A percentile compares a stretch with the other conserved stretches of the same genome.
phyloP scores from a whole-genome alignment of 1,284 basidiomycete species.

The Tilletiopsis washingtonensis region DNA sequence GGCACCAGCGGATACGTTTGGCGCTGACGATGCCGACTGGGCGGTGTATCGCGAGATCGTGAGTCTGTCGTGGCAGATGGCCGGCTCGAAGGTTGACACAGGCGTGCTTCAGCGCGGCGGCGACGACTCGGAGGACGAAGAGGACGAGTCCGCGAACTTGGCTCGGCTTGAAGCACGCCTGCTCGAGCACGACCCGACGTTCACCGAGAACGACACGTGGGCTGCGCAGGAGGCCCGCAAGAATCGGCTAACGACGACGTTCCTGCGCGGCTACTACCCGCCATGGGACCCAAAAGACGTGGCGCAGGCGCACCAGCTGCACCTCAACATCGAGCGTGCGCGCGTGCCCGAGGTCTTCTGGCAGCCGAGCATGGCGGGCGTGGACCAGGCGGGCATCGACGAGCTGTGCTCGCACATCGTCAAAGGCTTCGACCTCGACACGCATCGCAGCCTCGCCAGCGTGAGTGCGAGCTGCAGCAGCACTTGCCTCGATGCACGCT shows the following conservation, averaged over 20 bases:
- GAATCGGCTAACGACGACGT: slow-evolving; percentile 75
- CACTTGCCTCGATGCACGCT: neutral
- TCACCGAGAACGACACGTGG: slow-evolving; percentile 73
- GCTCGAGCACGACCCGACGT: slow-evolving; percentile 71
- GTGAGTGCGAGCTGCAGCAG: slow-evolving; percentile 36
- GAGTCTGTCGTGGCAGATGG: slow-evolving; percentile 40
- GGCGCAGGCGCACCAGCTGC: slow-evolving; percentile 67
- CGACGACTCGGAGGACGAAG: slow-evolving; percentile 87
- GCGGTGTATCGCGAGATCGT: slow-evolving; percentile 92
- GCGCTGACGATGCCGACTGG: slow-evolving; percentile 94
- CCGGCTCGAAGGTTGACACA: neutral
- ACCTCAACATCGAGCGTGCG: slow-evolving; percentile 87
- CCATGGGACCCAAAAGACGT: slow-evolving; percentile 46
- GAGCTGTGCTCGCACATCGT: slow-evolving; percentile 83
- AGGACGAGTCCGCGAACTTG: slow-evolving; percentile 73
- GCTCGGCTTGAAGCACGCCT: slow-evolving; percentile 71
- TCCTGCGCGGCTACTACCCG: slow-evolving; percentile 53
- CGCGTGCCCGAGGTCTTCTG: slow-evolving; percentile 90
- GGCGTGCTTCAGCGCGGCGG: slow-evolving; percentile 56
- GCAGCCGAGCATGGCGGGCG: slow-evolving; percentile 82
- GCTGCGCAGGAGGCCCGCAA: slow-evolving; percentile 66
- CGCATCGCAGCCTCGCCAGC: slow-evolving; percentile 55
- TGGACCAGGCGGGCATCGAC: slow-evolving; percentile 86
- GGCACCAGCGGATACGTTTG: slow-evolving; percentile 82
- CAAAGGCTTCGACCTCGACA: slow-evolving; percentile 65